Evolutionary conservation across 192 early-diverging fungal genomes (phyloP), one percentile per base, ranked within the genome.

Genomic region (Diversispora epigaea): DNA sequence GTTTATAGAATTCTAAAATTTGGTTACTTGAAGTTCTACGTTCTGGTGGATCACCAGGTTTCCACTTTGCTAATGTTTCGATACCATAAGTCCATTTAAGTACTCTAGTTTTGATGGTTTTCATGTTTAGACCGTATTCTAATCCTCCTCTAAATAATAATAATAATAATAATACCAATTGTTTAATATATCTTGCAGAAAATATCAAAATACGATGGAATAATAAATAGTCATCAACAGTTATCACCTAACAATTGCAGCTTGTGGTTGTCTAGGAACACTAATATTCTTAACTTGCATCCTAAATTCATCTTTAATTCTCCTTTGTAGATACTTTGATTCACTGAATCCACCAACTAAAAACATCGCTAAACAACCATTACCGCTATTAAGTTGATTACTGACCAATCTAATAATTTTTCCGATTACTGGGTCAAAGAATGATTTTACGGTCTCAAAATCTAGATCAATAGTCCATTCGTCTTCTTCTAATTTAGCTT

Each of bases 11-110:
- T 4, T 19, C 14, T 39, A 39, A 39, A 22, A 69, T 54, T 32
- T 22, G 21, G 14, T 19, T 47, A 52, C 40, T 19, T 5, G 45
- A 25, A 17, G 21, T 46, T n/a, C 12, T 19, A 17, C 68, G 44
- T 54, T 69, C 68, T 1, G 45, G 45, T 52, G 68, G 68, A 46
- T 69, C 68, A n/a, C 47, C 49, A 39, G 44, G 4, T 52, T 4
- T 9, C 57, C 57, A 58, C 4, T 22, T 9, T 6, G 15, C 19
- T 22, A 4, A 58, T 44, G 43, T 41, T 40, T 39, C 2, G 44
- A 71, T 32, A 25, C 68, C 68, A 57, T 71, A 71, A 9, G 68
- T 11, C 50, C 52, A 71, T 71, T 56, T 56, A 43, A 71, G 44
- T 54, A 71, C 68, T 45, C 68, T 40, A 17, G 68, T 71, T 7